A percentile compares a stretch with the other conserved stretches of the same genome.
Evolutionary conservation across 352 stramenopile genomes (phyloP).

Genomic region (Phytopythium oedochilum): DNA sequence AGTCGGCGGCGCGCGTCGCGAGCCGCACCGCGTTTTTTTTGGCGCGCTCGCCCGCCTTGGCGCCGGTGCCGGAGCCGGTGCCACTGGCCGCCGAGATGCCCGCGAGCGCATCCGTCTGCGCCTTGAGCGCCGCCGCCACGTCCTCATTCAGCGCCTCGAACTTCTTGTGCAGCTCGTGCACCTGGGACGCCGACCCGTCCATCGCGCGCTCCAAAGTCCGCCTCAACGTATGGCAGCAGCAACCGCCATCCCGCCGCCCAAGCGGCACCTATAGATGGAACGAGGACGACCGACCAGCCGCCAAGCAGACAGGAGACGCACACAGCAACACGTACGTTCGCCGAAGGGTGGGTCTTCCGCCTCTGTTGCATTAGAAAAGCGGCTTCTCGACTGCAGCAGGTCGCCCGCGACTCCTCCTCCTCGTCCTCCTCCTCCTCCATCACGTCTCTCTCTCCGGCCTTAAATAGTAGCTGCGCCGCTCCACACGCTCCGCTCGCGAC

Average conservation of each 20-base stretch:
- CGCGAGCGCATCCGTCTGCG: constrained; percentile 45
- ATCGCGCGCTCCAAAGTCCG: constrained; percentile 13
- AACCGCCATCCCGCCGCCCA: too few species aligned
- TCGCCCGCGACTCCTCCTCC: neutral
- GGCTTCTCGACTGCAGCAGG: too few species aligned
- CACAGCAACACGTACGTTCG: neutral
- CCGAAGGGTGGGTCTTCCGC: neutral
- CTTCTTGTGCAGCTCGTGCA: constrained; percentile 66
- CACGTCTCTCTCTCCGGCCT: neutral
- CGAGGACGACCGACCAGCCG: too few species aligned
- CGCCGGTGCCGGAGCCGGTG: neutral
- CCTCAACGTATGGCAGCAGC: too few species aligned
- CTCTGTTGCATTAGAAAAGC: neutral
- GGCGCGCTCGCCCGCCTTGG: constrained; percentile 10
- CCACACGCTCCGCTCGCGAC: constrained; percentile 10
- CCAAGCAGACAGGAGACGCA: too few species aligned
- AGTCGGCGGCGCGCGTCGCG: constrained; percentile 50
- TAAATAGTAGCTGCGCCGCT: constrained; percentile 43
- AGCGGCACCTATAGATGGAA: too few species aligned
- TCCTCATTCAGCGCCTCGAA: constrained; percentile 74
- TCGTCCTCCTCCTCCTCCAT: too few species aligned
- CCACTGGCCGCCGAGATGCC: constrained; percentile 1
- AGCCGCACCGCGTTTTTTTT: constrained; percentile 47
- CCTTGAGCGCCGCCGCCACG: constrained; percentile 39
- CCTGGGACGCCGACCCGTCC: constrained; percentile 42